Evolutionary conservation across 257 asterid species (phyloP), one percentile per base, ranked within the genome.

Genomic region (Primulina huaijiensis): DNA sequence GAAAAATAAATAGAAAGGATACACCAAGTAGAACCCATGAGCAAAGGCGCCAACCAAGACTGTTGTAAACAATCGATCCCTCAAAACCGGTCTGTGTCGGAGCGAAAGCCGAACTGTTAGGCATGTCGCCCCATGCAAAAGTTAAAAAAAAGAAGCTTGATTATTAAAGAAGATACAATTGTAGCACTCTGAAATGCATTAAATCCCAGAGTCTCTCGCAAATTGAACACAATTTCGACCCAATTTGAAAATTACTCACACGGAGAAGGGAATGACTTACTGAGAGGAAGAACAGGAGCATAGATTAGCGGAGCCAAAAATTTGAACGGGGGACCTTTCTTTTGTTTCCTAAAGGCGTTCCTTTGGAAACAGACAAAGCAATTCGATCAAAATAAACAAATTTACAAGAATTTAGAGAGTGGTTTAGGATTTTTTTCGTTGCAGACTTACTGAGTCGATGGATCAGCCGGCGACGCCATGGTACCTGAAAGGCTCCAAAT

Each of bases 221-320:
- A 8, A 11, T 43, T 4, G 55, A 46, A 46, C 6, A 14, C 19
- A 46, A 40, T 8, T 40, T 40, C 52, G 17, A 46, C 19, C 55
- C 33, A 35, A 60, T n/a, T 52, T 3, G 1, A 30, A 21, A 31
- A 19, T 25, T 3, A 3, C 12, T 11, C 25, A 46, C 31, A 11
- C 34, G 31, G 6, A n/a, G 6, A 34, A 16, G 23, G 7, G 29
- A 63, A 19, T 4, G 73, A 76, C 88, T 80, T 75, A 90, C 95
- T 83, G 40, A 90, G 95, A 25, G 95, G 97, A 79, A 90, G 97
- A 81, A 57, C 92, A 50, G 95, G 95, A 10, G 97, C 93, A 67
- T 90, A 90, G 68, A 90, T 68, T 60, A 90, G 79, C 60, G 95
- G 95, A 65, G 82, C 74, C 75, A 88, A 21, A 70, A 85, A 83